Conservation (phyloP, 1,284 basidiomycete species). For the Inonotus obliquus region DNA sequence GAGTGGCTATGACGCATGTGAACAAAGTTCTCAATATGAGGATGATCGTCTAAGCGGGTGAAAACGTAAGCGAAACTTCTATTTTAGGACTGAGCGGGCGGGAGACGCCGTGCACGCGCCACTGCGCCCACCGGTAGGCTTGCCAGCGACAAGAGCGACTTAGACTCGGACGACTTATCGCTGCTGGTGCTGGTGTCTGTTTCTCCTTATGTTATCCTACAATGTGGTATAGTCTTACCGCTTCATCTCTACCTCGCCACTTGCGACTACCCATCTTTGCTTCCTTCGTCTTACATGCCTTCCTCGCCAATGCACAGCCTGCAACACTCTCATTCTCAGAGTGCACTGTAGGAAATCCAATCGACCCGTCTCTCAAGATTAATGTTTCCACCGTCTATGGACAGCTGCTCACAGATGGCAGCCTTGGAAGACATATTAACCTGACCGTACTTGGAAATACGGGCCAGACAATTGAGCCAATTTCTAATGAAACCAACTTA, state of each 20-base stretch:
- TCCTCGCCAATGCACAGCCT: slow-evolving; percentile 38
- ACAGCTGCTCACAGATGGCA: slow-evolving; percentile 52
- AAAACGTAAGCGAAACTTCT: background rate
- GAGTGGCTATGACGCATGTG: too few relatives aligned
- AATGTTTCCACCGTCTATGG: slow-evolving; percentile 69
- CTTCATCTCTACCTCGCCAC: slow-evolving; percentile 20
- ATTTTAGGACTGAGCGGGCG: background rate
- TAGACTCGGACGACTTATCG: background rate
- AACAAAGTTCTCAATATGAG: too few relatives aligned
- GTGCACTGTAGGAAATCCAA: slow-evolving; percentile 50
- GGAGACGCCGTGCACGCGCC: background rate
- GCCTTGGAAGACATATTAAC: slow-evolving; percentile 48
- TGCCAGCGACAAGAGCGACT: background rate
- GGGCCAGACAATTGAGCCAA: slow-evolving; percentile 53
- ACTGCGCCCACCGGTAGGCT: background rate
- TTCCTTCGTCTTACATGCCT: slow-evolving; percentile 17
- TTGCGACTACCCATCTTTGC: background rate
- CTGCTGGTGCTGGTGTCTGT: background rate
- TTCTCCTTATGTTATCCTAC: slow-evolving; percentile 10
- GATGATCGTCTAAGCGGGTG: background rate
- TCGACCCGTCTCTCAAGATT: slow-evolving; percentile 45
- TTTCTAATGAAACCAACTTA: slow-evolving; percentile 53
- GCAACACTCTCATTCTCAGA: slow-evolving; percentile 49
- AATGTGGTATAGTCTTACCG: slow-evolving; percentile 12
- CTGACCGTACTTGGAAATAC: slow-evolving; percentile 61